These are phyloP conservation scores for Stereocaulon alpinum DNA, from an alignment of 495 filamentous ascomycete genomes.

Conservation along the genomic window DNA sequence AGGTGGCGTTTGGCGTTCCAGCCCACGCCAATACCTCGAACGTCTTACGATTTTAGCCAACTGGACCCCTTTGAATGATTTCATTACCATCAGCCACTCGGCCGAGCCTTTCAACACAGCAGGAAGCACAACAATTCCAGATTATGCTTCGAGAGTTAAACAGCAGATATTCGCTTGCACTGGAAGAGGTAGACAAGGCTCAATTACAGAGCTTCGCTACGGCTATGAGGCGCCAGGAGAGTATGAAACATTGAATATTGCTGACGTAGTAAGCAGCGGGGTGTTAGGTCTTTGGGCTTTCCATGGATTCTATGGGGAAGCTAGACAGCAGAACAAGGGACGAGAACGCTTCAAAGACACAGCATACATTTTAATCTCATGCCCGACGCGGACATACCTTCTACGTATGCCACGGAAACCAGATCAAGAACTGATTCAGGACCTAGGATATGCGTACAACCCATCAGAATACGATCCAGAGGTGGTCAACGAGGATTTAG, in stretches of 20 bases:
- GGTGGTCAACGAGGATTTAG: slow-evolving; percentile 19
- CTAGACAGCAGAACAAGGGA: neutral
- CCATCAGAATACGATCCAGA: neutral
- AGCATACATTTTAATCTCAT: slow-evolving; percentile 9
- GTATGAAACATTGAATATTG: slow-evolving; percentile 29
- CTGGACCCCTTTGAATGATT: slow-evolving; percentile 74
- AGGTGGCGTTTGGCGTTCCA: slow-evolving; percentile 65
- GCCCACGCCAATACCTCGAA: slow-evolving; percentile 35
- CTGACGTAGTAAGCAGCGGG: slow-evolving; percentile 35
- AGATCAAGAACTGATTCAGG: neutral
- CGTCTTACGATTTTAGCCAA: slow-evolving; percentile 57
- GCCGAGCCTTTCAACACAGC: neutral
- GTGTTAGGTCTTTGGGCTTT: slow-evolving; percentile 39
- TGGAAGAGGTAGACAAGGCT: slow-evolving; percentile 47
- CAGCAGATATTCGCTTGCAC: slow-evolving; percentile 50
- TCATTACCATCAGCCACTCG: slow-evolving; percentile 36
- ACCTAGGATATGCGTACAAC: neutral
- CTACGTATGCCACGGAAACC: neutral
- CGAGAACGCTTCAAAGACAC: slow-evolving; percentile 8
- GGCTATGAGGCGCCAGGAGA: slow-evolving; percentile 56
- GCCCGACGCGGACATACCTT: slow-evolving; percentile 14
- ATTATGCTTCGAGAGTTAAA: neutral
- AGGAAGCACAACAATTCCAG: neutral
- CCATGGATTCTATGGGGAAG: slow-evolving; percentile 6
- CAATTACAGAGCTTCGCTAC: slow-evolving; percentile 59